Evolutionary conservation across 208 protist species (phyloP).

Genomic region (Acanthamoeba culbertsoni): DNA sequence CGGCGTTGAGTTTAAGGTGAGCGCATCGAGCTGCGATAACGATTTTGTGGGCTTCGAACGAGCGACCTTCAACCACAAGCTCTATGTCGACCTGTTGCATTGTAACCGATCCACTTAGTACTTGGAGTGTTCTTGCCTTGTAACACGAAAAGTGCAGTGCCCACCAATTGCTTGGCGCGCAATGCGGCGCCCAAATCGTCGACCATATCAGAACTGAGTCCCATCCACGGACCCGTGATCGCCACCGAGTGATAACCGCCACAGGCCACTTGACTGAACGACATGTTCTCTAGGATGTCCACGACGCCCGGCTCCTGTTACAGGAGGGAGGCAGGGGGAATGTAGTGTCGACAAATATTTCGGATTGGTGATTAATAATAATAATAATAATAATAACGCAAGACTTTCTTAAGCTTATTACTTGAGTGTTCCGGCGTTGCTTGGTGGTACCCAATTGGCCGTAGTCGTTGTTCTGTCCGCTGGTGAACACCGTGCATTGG

Average conservation of each 20-base stretch:
- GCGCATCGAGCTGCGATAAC: not conserved
- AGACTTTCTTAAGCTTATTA: not conserved
- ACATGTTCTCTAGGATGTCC: not conserved
- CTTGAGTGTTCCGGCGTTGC: not conserved
- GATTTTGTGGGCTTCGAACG: not conserved
- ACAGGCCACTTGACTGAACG: not conserved
- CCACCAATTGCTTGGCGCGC: not conserved
- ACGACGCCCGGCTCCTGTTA: not conserved
- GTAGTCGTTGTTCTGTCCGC: not conserved
- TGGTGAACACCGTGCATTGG: not conserved
- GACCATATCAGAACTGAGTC: not conserved
- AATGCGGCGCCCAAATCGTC: not conserved
- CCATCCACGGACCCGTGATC: not conserved
- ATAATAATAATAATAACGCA: not conserved
- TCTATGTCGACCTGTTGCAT: not conserved
- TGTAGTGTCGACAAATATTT: too few relatives aligned
- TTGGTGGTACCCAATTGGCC: not conserved
- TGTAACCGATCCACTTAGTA: not conserved
- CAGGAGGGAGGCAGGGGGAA: too few relatives aligned
- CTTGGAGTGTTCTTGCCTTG: not conserved
- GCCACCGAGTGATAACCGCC: not conserved
- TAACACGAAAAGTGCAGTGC: not conserved
- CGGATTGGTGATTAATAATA: too few relatives aligned
- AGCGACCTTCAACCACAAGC: not conserved
- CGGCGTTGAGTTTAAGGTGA: not conserved